Conservation (phyloP, 2,329 filamentous ascomycete species). For the Cordyceps farinosa region DNA sequence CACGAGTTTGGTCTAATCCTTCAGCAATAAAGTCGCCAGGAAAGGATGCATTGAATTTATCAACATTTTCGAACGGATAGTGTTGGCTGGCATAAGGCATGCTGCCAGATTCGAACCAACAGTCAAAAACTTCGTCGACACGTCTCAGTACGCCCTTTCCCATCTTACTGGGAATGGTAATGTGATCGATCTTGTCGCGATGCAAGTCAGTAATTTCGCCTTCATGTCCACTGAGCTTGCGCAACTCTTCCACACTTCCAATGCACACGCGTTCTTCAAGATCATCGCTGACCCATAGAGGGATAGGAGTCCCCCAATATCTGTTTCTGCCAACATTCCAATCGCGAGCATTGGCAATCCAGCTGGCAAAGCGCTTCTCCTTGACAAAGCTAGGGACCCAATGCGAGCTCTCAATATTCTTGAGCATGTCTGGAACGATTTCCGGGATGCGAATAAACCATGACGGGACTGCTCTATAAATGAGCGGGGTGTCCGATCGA, state of each 20-base stretch:
- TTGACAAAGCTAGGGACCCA: conserved; percentile 93
- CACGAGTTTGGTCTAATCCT: conserved; percentile 87
- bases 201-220: conserved; percentile 84
- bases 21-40: conserved; percentile 94
- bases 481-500: conserved; percentile 90
- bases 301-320: conserved; percentile 93
- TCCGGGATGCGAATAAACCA: conserved; percentile 91
- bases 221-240: conserved; percentile 78
- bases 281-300: conserved; percentile 89
- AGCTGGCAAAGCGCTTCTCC: conserved; percentile 84
- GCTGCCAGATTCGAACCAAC: conserved; percentile 94
- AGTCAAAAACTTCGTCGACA: conserved; percentile 89
- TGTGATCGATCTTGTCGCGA: conserved; percentile 87
- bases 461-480: conserved; percentile 85
- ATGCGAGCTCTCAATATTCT: conserved; percentile 82
- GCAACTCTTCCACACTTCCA: conserved; percentile 80
- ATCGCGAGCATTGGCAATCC: conserved; percentile 86
- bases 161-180: conserved; percentile 87
- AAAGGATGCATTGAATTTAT: conserved; percentile 75
- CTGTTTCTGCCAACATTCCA: conserved; percentile 95
- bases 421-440: conserved; percentile 82
- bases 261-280: conserved; percentile 81
- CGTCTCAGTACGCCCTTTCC: conserved; percentile 80
- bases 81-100: conserved; percentile 93
- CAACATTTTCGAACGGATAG: conserved; percentile 87